These are phyloP conservation scores for Ormosia emarginata DNA, from an alignment of 306 rosid species.

Conservation along the genomic window DNA sequence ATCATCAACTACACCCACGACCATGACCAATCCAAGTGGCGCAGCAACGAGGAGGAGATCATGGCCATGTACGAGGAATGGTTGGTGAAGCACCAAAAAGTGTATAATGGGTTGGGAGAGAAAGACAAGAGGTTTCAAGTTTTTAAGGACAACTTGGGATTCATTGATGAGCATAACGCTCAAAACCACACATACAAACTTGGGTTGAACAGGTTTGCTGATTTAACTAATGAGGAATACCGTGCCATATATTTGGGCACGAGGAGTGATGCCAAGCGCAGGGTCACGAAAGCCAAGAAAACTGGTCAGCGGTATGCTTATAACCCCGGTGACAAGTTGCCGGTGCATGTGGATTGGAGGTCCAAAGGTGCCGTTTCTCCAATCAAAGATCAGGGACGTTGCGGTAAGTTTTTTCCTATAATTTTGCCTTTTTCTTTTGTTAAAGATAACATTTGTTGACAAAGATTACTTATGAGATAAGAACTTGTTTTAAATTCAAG, in stretches of 20 bases:
- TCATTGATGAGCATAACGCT: conserved; percentile 67
- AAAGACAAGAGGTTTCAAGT: conserved; percentile 57
- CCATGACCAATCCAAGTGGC: background rate
- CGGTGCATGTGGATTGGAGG: conserved; percentile 82
- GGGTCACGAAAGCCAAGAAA: conserved; percentile 52
- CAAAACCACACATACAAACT: conserved; percentile 54
- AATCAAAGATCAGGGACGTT: conserved; percentile 78
- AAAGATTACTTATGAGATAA: background rate
- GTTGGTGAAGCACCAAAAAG: conserved; percentile 56
- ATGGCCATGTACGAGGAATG: conserved; percentile 56
- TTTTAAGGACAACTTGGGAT: conserved; percentile 69
- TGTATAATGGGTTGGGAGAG: conserved; percentile 71
- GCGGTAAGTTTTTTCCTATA: conserved; percentile 53
- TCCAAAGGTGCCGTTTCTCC: conserved; percentile 58
- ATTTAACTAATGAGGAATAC: conserved; percentile 75
- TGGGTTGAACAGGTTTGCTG: conserved; percentile 80
- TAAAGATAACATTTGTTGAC: background rate
- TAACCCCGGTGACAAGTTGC: conserved; percentile 43
- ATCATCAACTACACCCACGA: background rate
- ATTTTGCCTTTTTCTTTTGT: background rate
- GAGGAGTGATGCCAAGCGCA: conserved; percentile 39
- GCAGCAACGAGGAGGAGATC: conserved; percentile 49
- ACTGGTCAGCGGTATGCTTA: conserved; percentile 55
- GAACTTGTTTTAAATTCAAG: background rate
- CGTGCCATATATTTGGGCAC: conserved; percentile 59